Base-by-base conservation (phyloP, 2,329 filamentous ascomycete genomes). In the Diaporthe sp. region DNA sequence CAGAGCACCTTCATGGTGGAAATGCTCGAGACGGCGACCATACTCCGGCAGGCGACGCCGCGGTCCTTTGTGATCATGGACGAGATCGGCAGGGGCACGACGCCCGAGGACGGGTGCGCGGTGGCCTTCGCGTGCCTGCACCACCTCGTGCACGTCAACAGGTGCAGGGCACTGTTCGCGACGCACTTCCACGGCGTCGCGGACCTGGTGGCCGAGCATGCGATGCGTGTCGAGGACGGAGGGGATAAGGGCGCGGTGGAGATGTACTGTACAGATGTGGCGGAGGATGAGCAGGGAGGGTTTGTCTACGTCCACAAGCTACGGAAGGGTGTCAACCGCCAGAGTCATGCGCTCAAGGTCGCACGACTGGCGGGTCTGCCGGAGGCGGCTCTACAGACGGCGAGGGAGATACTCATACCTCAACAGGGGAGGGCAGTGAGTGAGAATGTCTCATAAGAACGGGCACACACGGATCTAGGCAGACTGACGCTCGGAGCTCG, bases 1-100 rank as follows among this genome's bases (percentile, higher is more conserved):
- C 96, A 98, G 84, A 98, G 95, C 72, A 99, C 97, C 0, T 99
- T 99, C 85, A 98, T 99, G 97, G 95, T 98, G 1, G 97, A 99
- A 86, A 99, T 99, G 97, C 90, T 98, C 2, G 97, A 99, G 85
- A 98, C 97, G 28, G 96, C 96, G 2, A 90, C 94, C 37, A 99
- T 99, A 72, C 89, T 99, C 71, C 94, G 93, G 76, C 90, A 94
- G 79, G 96, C 97, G 0, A 98, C 96, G 0, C 86, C 92, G 1
- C 90, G 93, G 34, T 97, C 94, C 0, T 97, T 99, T 80, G 96
- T 97, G 76, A 96, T 99, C 83, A 98, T 99, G 96, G 97, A 99
- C 83, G 97, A 99, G 86, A 94, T 99, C 51, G 97, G 97, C 0
- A 90, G 97, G 65, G 97, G 97, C 12, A 99, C 97, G 0, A 98